Percentiles rank a stretch among this genome's conserved stretches.
Conservation (phyloP, 768 basidiomycete genomes). For the Lactarius indigo region DNA sequence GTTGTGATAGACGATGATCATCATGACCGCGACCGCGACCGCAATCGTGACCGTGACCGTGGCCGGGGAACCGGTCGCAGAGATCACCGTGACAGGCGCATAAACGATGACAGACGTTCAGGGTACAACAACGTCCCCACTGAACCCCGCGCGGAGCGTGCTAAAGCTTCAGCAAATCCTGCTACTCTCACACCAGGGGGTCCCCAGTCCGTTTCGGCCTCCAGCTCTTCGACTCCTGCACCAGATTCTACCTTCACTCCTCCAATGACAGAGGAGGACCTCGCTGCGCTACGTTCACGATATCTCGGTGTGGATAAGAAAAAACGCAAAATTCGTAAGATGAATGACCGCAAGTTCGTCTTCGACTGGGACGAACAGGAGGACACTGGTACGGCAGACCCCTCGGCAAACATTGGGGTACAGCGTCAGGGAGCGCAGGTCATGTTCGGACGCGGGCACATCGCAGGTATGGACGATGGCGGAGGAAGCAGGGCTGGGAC, state of each 20-base stretch:
- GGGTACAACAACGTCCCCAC: conserved; percentile 73
- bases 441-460: conserved; percentile 82
- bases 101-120: conserved; percentile 30
- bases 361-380: conserved; percentile 99
- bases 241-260: conserved; percentile 45
- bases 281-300: conserved; percentile 81
- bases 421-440: conserved; percentile 80
- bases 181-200: conserved; percentile 48
- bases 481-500: conserved; percentile 38
- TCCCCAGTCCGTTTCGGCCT: conserved; percentile 21
- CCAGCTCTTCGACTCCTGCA: conserved; percentile 32
- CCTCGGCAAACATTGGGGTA: conserved; percentile 65
- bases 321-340: conserved; percentile 91
- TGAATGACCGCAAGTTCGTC: conserved; percentile 96
- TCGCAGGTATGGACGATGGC: conserved; percentile 86
- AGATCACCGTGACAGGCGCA: conserved; percentile 42
- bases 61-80: conserved; percentile 26
- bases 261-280: conserved; percentile 76
- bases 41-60: conserved; percentile 29
- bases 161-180: conserved; percentile 40
- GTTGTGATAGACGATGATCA: conserved; percentile 38
- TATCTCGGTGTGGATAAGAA: conserved; percentile 94
- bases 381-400: conserved; percentile 82
- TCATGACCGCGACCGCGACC: conserved; percentile 31
- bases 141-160: conserved; percentile 76